Conservation (phyloP, 2,329 filamentous ascomycete genomes). For the Fusarium foetens region DNA sequence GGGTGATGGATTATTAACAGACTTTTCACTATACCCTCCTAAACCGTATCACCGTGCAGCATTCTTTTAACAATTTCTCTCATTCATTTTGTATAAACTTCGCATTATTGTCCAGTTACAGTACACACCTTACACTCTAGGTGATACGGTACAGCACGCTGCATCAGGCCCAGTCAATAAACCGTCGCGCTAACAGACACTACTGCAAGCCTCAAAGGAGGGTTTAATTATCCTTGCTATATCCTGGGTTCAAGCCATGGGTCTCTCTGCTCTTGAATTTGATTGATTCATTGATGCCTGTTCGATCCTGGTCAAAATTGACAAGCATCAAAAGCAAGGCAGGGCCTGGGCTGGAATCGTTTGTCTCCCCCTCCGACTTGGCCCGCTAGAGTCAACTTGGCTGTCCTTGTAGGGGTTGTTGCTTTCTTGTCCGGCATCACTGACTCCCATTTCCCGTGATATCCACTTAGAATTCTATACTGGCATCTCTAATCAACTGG, state of each 20-base stretch:
- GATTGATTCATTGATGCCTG: background rate
- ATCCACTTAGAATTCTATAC: conserved; percentile 22
- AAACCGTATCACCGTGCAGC: background rate
- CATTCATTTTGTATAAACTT: background rate
- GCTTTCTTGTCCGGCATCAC: background rate
- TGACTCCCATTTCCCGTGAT: conserved; percentile 9
- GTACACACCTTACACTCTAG: background rate
- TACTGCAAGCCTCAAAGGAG: conserved; percentile 39
- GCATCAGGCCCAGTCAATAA: conserved; percentile 41
- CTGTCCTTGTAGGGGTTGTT: background rate
- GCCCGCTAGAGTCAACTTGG: background rate
- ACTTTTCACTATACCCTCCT: background rate
- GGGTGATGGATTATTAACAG: background rate
- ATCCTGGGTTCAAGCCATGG: background rate
- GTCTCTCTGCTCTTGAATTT: background rate
- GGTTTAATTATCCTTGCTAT: conserved; percentile 29
- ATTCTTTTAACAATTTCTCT: background rate
- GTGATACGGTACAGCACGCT: conserved; percentile 6
- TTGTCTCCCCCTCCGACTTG: conserved; percentile 1
- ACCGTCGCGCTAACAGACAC: conserved; percentile 39
- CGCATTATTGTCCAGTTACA: conserved; percentile 5
- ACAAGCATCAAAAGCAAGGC: conserved; percentile 7
- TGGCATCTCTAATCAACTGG: conserved; percentile 21
- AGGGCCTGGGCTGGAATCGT: conserved; percentile 14
- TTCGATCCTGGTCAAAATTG: conserved; percentile 1